Base-by-base conservation (phyloP, 139 green algal species). In the Diplosphaera chodatii region DNA sequence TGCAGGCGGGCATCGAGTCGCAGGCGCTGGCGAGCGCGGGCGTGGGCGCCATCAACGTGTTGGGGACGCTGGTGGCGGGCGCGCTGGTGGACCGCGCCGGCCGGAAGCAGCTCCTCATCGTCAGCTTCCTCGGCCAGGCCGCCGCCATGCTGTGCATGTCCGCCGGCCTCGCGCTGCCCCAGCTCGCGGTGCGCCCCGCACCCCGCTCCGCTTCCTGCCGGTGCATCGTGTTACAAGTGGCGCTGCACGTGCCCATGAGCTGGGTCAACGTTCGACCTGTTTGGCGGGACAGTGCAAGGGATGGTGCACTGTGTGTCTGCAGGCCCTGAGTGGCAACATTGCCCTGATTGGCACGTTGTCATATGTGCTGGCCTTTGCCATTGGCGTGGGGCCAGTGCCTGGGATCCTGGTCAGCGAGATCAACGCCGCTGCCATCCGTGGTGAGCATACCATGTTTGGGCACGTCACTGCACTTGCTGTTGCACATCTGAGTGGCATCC, bases 391-490 rank as follows among this genome's bases (percentile, higher is more conserved):
- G 1, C 92, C 95, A 16, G 89, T 99, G 29, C 91, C 93, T 0
- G 93, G 83, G 3, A 82, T 99, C 31, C 84, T 99, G 31, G 82
- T 97, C 18, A 87, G 91, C 1, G 95, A 99, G 80, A 89, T 99
- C 64, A 94, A 91, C 66, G 77, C 86, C 3, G 79, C 79, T 0
- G 75, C 77, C 48, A 90, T 97, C 16, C 78, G 93, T 76, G 91
- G 91, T 90, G 83, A 65, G 80, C n/a, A n/a, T n/a, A n/a, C n/a
- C n/a, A n/a, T n/a, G n/a, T n/a, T n/a, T n/a, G n/a, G n/a, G n/a
- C n/a, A n/a, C n/a, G n/a, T n/a, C n/a, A n/a, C n/a, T n/a, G n/a
- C n/a, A n/a, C n/a, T n/a, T n/a, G n/a, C n/a, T n/a, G n/a, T n/a
- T n/a, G n/a, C n/a, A n/a, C n/a, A n/a, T n/a, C n/a, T n/a, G n/a